Conservation (phyloP, 2,329 filamentous ascomycete species). For the Coleophoma eucalyptorum region DNA sequence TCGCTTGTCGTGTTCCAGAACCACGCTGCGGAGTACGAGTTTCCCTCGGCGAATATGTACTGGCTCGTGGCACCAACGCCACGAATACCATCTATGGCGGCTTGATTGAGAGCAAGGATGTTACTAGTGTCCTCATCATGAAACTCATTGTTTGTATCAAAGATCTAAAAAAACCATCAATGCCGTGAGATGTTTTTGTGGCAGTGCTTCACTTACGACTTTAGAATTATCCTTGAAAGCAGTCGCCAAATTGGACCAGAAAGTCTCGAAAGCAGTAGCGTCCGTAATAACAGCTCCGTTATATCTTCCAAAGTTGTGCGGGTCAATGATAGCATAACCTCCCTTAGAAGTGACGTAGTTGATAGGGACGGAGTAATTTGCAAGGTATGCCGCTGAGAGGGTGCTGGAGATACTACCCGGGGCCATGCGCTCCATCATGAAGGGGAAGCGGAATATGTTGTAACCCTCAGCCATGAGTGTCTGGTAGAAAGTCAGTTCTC, state of each 20-base stretch:
- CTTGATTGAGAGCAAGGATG: conserved; percentile 38
- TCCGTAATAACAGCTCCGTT: conserved; percentile 33
- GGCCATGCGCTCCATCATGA: conserved; percentile 54
- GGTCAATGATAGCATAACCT: conserved; percentile 42
- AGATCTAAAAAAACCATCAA: conserved; percentile 4
- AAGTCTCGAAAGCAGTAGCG: conserved; percentile 32
- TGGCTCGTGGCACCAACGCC: conserved; percentile 41
- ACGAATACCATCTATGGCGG: conserved; percentile 39
- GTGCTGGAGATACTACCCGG: conserved; percentile 41
- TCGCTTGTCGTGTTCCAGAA: conserved; percentile 40
- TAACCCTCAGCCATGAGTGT: conserved; percentile 1
- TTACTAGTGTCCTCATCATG: conserved; percentile 34
- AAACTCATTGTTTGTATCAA: conserved; percentile 43
- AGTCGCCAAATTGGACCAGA: conserved; percentile 36
- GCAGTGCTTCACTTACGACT: conserved; percentile 18
- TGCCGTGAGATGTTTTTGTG: neutral
- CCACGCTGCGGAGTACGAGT: conserved; percentile 38
- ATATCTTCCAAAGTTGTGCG: conserved; percentile 49
- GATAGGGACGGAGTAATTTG: conserved; percentile 36
- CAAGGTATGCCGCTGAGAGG: conserved; percentile 37
- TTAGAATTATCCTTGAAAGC: conserved; percentile 31
- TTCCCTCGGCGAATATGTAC: conserved; percentile 61
- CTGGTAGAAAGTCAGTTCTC: neutral
- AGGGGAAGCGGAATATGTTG: conserved; percentile 22
- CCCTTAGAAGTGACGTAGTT: conserved; percentile 41